phyloP scores from a whole-genome alignment of 164 flowering plant genomes.

The Nelumbo lutea region DNA sequence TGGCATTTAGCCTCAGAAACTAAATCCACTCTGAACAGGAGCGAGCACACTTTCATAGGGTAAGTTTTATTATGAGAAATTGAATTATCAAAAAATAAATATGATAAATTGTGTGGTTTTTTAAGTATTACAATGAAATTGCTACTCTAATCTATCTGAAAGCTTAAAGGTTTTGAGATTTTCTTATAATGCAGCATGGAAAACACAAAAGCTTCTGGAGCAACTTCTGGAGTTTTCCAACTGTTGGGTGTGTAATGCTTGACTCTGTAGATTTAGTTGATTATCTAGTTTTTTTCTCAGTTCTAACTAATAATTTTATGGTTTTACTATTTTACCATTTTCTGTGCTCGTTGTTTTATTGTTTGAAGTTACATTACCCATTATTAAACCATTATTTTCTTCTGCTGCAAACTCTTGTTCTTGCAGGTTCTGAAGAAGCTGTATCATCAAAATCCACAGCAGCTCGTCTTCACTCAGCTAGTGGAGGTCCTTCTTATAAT shows the following conservation, averaged over 20 bases:
- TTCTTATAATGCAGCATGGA: slow-evolving; percentile 41
- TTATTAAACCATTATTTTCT: background rate
- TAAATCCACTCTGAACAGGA: slow-evolving; percentile 51
- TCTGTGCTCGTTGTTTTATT: background rate
- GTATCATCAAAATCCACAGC: slow-evolving; percentile 28
- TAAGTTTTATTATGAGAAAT: slow-evolving; percentile 14
- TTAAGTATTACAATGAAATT: background rate
- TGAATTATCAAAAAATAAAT: background rate
- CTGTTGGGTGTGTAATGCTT: slow-evolving; percentile 42
- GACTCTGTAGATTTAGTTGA: background rate
- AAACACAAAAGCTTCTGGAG: slow-evolving; percentile 32
- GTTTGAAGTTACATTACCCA: background rate
- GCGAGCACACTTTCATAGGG: slow-evolving; percentile 31
- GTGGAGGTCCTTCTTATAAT: slow-evolving; percentile 39
- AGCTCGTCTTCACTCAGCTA: slow-evolving; percentile 23
- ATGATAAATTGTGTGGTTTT: background rate
- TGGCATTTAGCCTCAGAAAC: slow-evolving; percentile 94
- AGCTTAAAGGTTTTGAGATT: background rate
- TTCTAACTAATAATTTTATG: background rate
- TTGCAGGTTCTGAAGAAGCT: slow-evolving; percentile 45
- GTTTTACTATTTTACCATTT: background rate
- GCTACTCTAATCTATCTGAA: slow-evolving; percentile 3
- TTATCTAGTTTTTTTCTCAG: background rate
- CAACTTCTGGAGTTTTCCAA: slow-evolving; percentile 41
- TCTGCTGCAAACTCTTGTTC: slow-evolving; percentile 5